These are phyloP conservation scores for Xylogone sp. DNA, from an alignment of 2,329 filamentous ascomycete genomes.

Conservation along the genomic window DNA sequence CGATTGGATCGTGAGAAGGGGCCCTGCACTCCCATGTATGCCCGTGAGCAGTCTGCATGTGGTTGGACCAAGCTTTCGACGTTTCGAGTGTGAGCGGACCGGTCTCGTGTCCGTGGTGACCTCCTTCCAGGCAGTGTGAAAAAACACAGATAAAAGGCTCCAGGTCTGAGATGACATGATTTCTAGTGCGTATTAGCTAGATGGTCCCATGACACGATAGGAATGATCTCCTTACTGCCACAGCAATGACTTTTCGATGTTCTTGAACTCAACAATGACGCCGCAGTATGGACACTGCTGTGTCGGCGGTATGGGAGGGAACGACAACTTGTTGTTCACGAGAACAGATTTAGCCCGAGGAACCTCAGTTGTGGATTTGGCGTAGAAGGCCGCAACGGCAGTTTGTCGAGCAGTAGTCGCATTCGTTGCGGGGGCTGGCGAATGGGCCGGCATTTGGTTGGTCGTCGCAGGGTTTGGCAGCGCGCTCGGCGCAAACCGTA, in stretches of 20 bases:
- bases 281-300: slow-evolving; percentile 17
- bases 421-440: slow-evolving; percentile 12
- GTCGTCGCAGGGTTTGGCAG: slow-evolving; percentile 6
- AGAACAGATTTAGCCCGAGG: slow-evolving; percentile 18
- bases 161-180: slow-evolving; percentile 16
- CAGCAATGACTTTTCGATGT: slow-evolving; percentile 6
- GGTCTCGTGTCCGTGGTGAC: slow-evolving; percentile 4
- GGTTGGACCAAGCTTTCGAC: slow-evolving; percentile 17
- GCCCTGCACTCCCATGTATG: slow-evolving; percentile 27
- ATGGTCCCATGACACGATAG: slow-evolving; percentile 4
- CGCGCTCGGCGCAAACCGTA: slow-evolving; percentile 9
- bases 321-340: slow-evolving; percentile 18
- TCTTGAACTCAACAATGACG: slow-evolving; percentile 15
- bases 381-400: slow-evolving; percentile 16
- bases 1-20: slow-evolving; percentile 23
- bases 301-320: slow-evolving; percentile 13
- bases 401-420: slow-evolving; percentile 20
- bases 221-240: slow-evolving; percentile 9
- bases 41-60: slow-evolving; percentile 25
- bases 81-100: slow-evolving; percentile 16
- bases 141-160: slow-evolving; percentile 11
- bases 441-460: slow-evolving; percentile 1
- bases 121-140: slow-evolving; percentile 1
- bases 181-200: slow-evolving; percentile 4
- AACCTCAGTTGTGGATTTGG: slow-evolving; percentile 12